These are phyloP conservation scores for Boletus subcaerulescens DNA, from an alignment of 768 basidiomycete species.

Conservation along the genomic window DNA sequence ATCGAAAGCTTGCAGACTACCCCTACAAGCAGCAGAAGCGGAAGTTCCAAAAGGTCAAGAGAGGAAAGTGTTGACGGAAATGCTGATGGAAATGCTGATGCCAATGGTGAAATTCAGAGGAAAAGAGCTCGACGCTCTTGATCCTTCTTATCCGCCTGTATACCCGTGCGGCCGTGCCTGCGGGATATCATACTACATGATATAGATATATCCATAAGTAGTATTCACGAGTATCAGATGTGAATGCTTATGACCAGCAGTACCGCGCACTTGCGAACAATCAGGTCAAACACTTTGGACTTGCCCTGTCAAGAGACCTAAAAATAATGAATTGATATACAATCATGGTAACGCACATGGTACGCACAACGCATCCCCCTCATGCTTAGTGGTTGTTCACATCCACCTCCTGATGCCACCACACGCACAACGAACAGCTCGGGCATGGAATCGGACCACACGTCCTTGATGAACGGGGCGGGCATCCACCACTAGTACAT, in stretches of 20 bases:
- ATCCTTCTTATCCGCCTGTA: not conserved
- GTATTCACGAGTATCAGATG: not conserved
- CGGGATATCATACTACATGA: not conserved
- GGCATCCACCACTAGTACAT: too few species aligned
- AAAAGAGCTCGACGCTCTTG: slow-evolving; percentile 18
- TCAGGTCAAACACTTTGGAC: not conserved
- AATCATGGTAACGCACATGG: not conserved
- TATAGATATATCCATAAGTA: not conserved
- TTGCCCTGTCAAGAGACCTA: not conserved
- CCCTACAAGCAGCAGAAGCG: slow-evolving; percentile 16
- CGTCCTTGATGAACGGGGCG: slow-evolving; percentile 56
- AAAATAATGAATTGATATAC: not conserved
- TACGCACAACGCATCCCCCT: slow-evolving; percentile 34
- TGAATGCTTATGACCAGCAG: not conserved
- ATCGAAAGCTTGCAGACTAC: slow-evolving; percentile 27
- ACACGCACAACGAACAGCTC: slow-evolving; percentile 69
- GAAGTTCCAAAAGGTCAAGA: slow-evolving; percentile 15
- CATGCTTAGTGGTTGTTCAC: slow-evolving; percentile 76
- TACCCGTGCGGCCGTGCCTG: not conserved
- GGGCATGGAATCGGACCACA: slow-evolving; percentile 78
- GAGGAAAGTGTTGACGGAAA: slow-evolving; percentile 3
- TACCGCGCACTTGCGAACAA: not conserved
- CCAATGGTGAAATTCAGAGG: not conserved
- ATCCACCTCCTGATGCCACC: slow-evolving; percentile 67
- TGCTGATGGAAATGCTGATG: slow-evolving; percentile 1